Base-by-base conservation (phyloP, 2,329 filamentous ascomycete genomes). In the Fusarium pseudonygamai region DNA sequence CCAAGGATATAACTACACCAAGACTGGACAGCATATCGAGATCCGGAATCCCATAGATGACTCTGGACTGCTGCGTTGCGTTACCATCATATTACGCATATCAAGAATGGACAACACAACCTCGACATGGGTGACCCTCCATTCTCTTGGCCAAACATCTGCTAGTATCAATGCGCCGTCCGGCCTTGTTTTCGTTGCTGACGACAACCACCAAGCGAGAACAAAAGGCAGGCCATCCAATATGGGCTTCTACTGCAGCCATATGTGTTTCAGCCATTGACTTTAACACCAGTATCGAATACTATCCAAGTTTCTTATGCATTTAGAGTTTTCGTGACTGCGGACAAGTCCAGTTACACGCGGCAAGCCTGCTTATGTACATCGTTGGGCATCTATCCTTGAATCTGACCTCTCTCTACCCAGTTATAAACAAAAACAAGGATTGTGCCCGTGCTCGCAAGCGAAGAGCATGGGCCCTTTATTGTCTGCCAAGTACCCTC, bases 151-250 rank as follows among this genome's bases (percentile, higher is more conserved):
- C 71, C 71, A 74, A 72, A 49, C 63, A 72, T 20, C 60, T 58
- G 40, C 68, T 74, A 69, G 60, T 55, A 45, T 60, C 42, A 36
- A 66, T 70, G 55, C 64, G 50, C 46, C 56, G 45, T 71, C 56
- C 60, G 72, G 26, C 69, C 67, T 64, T 75, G 69, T 70, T 73
- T 75, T 77, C 49, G 70, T 73, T 72, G 75, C 75, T 75, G 74
- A 77, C 75, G 72, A 74, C 74, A 71, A 67, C 75, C 61, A 55
- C 53, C 60, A 46, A 67, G 69, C 63, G 37, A 49, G 49, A 67
- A 61, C 52, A 72, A 62, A 66, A 58, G 47, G 32, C 18, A 55
- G 30, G 40, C n/a, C 28, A 28, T 37, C 71, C 67, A 71, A 59
- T 62, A 47, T 66, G 47, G 16, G 39, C 14, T 53, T 58, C 26